Evolutionary conservation across 2,329 filamentous ascomycete species (phyloP).

Genomic region (Colletotrichum eleusines): DNA sequence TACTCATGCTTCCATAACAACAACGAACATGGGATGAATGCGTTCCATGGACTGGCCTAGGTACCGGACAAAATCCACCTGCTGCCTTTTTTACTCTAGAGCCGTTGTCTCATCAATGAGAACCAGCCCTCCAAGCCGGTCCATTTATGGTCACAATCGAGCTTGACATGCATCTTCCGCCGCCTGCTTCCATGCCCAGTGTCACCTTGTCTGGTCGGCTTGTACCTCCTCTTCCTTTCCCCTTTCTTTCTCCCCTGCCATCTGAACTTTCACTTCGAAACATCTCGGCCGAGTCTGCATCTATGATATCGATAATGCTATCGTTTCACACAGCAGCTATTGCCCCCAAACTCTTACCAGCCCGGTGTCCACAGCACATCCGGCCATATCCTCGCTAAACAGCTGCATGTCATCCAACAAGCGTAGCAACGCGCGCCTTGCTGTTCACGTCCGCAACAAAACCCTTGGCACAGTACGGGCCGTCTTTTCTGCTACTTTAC

Average conservation of each 20-base stretch:
- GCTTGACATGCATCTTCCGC: slow-evolving; percentile 30
- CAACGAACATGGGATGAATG: too few species aligned
- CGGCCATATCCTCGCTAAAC: slow-evolving; percentile 20
- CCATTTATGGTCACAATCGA: too few species aligned
- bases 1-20: too few species aligned
- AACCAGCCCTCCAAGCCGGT: too few species aligned
- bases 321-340: background rate
- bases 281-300: slow-evolving; percentile 20
- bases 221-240: background rate
- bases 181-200: slow-evolving; percentile 22
- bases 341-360: slow-evolving; percentile 18
- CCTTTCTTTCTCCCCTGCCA: background rate
- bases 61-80: too few species aligned
- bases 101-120: too few species aligned
- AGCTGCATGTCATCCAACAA: background rate
- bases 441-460: background rate
- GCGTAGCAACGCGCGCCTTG: slow-evolving; percentile 1
- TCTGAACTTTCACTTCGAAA: background rate
- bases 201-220: slow-evolving; percentile 17
- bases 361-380: slow-evolving; percentile 14
- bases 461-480: background rate
- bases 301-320: background rate
- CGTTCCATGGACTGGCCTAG: too few species aligned
- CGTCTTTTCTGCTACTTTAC: background rate
- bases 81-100: too few species aligned